Conservation (phyloP, 2,329 filamentous ascomycete genomes). For the Rutstroemia sp. region DNA sequence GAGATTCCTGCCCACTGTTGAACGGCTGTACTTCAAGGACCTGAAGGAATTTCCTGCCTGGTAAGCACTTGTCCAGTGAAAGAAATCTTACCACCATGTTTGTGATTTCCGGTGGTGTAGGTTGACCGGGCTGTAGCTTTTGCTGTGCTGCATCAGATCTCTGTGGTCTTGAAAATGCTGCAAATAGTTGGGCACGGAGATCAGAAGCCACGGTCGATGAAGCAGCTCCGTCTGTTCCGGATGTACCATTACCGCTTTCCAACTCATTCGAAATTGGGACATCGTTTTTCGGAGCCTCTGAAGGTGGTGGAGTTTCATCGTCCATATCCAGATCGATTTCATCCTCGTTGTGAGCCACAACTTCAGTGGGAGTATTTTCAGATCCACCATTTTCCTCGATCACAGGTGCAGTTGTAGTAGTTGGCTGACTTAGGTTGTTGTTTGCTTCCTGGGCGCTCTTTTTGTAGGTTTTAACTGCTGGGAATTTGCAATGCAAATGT, state of each 20-base stretch:
- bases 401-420: background rate
- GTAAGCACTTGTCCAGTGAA: constrained; percentile 84
- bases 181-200: constrained; percentile 67
- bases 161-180: constrained; percentile 51
- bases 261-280: constrained; percentile 57
- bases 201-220: constrained; percentile 46
- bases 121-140: constrained; percentile 45
- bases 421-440: background rate
- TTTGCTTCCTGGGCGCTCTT: constrained; percentile 17
- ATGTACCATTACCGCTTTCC: constrained; percentile 15
- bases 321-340: constrained; percentile 65
- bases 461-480: constrained; percentile 56
- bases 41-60: constrained; percentile 74
- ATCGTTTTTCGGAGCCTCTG: constrained; percentile 7
- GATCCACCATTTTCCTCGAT: background rate
- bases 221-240: constrained; percentile 15
- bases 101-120: constrained; percentile 62
- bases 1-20: constrained; percentile 14
- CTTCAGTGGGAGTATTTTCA: background rate
- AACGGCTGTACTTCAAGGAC: constrained; percentile 56
- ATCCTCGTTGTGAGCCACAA: constrained; percentile 46
- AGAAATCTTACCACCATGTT: constrained; percentile 81
- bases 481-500: constrained; percentile 84
- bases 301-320: constrained; percentile 32
- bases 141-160: constrained; percentile 17